Base-by-base conservation (phyloP, 1,284 basidiomycete species). In the Cryptococcus hybrid region DNA sequence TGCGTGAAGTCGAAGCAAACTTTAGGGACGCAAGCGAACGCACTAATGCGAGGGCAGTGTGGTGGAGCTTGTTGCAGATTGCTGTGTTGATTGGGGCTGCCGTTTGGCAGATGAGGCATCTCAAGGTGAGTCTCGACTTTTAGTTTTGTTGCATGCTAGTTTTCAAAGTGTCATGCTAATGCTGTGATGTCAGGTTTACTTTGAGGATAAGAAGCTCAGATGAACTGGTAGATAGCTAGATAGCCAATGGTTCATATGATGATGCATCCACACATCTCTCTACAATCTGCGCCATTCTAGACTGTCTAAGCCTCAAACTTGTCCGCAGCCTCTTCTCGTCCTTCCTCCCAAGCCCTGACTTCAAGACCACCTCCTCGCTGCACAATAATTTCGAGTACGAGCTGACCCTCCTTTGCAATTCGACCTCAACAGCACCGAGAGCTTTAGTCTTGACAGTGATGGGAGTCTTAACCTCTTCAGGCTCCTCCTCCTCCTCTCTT, bases 1-100 rank as follows among this genome's bases (percentile, higher is more conserved):
- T 99, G 81, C 84, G 96, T 47, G 95, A 99, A 76, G 82, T 92
- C 58, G 96, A 99, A 79, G 84, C 88, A n/a, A 86, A 88, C 64
- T 99, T 91, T 75, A 83, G 96, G 45, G 82, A 95, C 76, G 78
- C 97, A 59, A 92, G 89, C 67, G 96, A 99, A 79, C 73, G 80
- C 36, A 94, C 91, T 38, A 99, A 99, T 78, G 78, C 87, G 35
- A 82, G 88, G 61, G 93, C 95, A 0, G 87, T 98, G 54, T 98
- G 90, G 90, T 99, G 95, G 80, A 91, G 87, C 70, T 58, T 96
- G 8, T 81, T 85, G 43, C 95, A 99, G 81, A 90, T 98, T 61
- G 77, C 84, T 11, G 88, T 95, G 3, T 79, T 99, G 51, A 74
- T 98, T 47, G 84, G 79, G 15, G 94, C 93, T 1, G 97, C 91